Percentiles rank a stretch among this genome's conserved stretches.
Conservation (phyloP, 371 early-diverging fungal species). For the Actinomortierella wolfii region DNA sequence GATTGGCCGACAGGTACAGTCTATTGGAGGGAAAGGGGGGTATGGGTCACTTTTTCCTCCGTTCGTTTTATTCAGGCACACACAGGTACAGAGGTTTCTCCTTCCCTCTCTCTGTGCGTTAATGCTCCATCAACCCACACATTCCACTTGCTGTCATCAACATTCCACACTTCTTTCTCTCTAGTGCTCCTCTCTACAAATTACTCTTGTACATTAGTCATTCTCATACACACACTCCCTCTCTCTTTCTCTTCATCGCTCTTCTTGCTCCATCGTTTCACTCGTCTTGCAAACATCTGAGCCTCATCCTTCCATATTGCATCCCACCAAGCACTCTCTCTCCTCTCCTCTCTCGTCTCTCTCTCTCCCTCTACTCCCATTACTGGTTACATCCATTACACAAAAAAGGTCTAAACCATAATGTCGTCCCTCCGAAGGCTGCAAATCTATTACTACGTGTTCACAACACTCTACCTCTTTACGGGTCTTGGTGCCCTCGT, state of each 20-base stretch:
- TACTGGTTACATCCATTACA: not conserved
- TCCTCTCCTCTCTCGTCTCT: not conserved
- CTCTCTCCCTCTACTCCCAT: not conserved
- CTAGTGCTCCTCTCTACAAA: not conserved
- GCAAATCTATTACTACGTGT: constrained; percentile 28
- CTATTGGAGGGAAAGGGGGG: too few species aligned
- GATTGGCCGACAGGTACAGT: too few species aligned
- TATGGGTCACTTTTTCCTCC: too few species aligned
- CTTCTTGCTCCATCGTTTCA: not conserved
- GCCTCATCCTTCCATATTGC: too few species aligned
- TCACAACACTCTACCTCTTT: constrained; percentile 26
- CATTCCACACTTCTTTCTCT: too few species aligned
- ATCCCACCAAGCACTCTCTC: not conserved
- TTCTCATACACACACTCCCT: not conserved
- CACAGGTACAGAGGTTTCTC: too few species aligned
- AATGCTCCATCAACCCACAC: not conserved
- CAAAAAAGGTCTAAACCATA: not conserved
- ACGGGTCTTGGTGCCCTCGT: constrained; percentile 27
- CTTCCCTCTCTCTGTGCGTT: not conserved
- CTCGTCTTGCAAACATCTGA: too few species aligned
- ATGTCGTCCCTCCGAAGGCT: constrained; percentile 26
- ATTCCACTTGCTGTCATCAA: too few species aligned
- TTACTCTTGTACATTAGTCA: too few species aligned
- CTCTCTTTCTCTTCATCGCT: not conserved
- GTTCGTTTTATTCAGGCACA: too few species aligned